phyloP scores from a whole-genome alignment of 331 rosid species.

The Acacia pycnantha region DNA sequence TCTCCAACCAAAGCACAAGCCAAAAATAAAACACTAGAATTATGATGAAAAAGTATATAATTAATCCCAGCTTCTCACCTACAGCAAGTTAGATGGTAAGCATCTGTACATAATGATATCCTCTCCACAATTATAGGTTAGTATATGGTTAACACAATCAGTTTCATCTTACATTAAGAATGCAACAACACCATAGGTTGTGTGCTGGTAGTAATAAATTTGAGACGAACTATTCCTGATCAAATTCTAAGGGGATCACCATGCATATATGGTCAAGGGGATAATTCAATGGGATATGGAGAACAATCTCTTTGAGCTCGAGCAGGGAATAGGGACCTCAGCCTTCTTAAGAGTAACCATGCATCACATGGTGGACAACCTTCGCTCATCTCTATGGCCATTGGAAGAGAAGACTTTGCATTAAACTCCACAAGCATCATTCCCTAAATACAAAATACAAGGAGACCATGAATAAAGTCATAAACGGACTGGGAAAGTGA shows the following conservation, averaged over 20 bases:
- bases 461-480: slow-evolving; percentile 7
- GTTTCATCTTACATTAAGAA: neutral
- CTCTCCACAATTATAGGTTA: neutral
- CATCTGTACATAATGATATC: slow-evolving; percentile 17
- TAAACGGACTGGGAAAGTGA: neutral
- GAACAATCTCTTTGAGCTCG: slow-evolving; percentile 30
- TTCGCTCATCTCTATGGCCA: slow-evolving; percentile 72
- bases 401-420: slow-evolving; percentile 48
- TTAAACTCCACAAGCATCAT: slow-evolving; percentile 69
- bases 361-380: slow-evolving; percentile 79
- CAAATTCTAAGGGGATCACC: slow-evolving; percentile 14
- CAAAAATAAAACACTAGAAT: neutral
- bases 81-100: neutral
- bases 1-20: neutral
- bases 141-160: neutral
- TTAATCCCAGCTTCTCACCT: neutral
- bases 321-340: slow-evolving; percentile 38
- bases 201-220: slow-evolving; percentile 6
- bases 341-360: slow-evolving; percentile 70
- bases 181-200: neutral
- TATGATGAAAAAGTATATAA: neutral
- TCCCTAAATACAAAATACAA: slow-evolving; percentile 54
- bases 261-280: slow-evolving; percentile 50
- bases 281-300: slow-evolving; percentile 48
- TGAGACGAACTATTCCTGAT: slow-evolving; percentile 7